Conservation (phyloP, 2,329 filamentous ascomycete genomes). For the Claviceps pusilla region DNA sequence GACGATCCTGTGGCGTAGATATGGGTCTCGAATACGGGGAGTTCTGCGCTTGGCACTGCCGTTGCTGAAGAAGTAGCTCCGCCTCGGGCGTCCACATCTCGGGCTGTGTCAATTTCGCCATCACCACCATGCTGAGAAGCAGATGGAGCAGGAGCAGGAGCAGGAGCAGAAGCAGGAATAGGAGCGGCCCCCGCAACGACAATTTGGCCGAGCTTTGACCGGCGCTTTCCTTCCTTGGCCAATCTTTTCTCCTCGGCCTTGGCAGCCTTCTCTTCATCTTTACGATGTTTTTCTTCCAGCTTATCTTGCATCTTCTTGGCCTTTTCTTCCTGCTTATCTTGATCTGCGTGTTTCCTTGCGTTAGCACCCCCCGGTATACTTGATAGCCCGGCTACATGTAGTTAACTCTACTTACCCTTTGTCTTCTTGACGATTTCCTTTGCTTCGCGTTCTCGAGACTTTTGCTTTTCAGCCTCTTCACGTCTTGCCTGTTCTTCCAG, state of each 20-base stretch:
- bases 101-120: conserved; percentile 3
- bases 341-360: conserved; percentile 16
- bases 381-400: too few relatives aligned
- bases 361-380: conserved; percentile 6
- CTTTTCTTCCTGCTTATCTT: conserved; percentile 29
- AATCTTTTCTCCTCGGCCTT: conserved; percentile 37
- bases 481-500: conserved; percentile 43
- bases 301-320: conserved; percentile 11
- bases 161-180: too few relatives aligned
- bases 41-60: background rate
- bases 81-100: conserved; percentile 5
- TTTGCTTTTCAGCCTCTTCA: conserved; percentile 33
- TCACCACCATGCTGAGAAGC: conserved; percentile 6
- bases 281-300: conserved; percentile 6
- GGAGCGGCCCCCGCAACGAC: background rate
- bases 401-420: conserved; percentile 36
- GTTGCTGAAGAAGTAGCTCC: background rate
- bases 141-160: background rate
- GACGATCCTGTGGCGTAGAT: conserved; percentile 4
- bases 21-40: background rate
- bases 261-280: conserved; percentile 29
- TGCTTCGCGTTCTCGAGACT: conserved; percentile 35
- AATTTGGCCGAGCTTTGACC: conserved; percentile 14
- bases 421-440: conserved; percentile 38
- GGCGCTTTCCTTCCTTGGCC: conserved; percentile 31